Evolutionary conservation across 2,329 filamentous ascomycete species (phyloP), one percentile per base, ranked within the genome.

Genomic region (Ilyonectria robusta): DNA sequence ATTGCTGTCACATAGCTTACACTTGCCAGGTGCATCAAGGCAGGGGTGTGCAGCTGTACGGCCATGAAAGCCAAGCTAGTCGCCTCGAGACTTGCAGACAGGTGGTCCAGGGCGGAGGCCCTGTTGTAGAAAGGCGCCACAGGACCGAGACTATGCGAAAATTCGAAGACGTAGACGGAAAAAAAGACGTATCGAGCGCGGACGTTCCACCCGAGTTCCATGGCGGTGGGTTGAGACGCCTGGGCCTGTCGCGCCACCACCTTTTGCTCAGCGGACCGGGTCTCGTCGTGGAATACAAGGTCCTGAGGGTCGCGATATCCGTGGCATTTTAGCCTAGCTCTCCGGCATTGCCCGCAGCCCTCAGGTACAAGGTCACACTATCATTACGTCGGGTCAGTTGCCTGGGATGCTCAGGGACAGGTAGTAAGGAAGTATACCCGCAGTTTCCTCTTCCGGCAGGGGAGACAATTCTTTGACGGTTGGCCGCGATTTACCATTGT

Each of bases 201-300:
- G n/a, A 47, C 15, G 19, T 61, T 46, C 59, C 48, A 61, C 6
- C 21, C 50, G 8, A 61, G 29, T 17, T 61, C 48, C 40, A 54
- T 51, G 15, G 35, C 13, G 3, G 35, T 6, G 6, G 59, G 59
- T 21, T 62, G 54, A 42, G 50, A 23, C 8, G 55, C 48, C 23
- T 59, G 23, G 37, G 21, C 5, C 5, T 42, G 46, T 8, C 31
- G 46, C 4, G 46, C 44, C 33, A 26, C 33, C 17, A 42, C 57
- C 46, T 51, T 76, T n/a, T 53, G 66, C 33, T 67, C 56, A 9
- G 70, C 64, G 6, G 65, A 65, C 0, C 44, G 51, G 9, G 72
- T 76, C 46, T 77, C 67, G 57, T 75, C 71, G 10, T 67, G 74
- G 46, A 77, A 73, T 21, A 74, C 56, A 31, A 77, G 62, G 11